Evolutionary conservation across 202 grass and related monocot species (phyloP).

Genomic region (Dendrocalamus latiflorus): DNA sequence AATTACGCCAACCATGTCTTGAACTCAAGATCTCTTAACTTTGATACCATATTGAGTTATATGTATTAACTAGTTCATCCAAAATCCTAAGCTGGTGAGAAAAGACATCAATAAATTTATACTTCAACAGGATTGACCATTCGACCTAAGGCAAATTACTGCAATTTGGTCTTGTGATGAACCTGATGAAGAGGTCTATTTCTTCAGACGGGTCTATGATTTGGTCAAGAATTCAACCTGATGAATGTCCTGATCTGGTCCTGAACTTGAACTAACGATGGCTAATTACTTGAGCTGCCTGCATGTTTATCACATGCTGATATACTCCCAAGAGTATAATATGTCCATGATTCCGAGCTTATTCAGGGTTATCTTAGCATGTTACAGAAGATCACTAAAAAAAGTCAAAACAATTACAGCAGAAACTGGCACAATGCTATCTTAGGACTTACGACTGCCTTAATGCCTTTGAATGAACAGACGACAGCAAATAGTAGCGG

Average conservation of each 20-base stretch:
- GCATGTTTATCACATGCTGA: neutral
- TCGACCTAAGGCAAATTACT: neutral
- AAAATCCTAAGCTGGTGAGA: too few relatives aligned
- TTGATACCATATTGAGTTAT: too few relatives aligned
- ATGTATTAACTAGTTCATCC: too few relatives aligned
- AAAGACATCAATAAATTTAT: too few relatives aligned
- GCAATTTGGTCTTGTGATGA: neutral
- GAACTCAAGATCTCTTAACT: too few relatives aligned
- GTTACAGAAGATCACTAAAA: neutral
- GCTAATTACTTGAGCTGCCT: neutral
- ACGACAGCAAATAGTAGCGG: neutral
- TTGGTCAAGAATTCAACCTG: constrained; percentile 10
- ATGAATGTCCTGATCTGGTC: neutral
- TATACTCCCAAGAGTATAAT: neutral
- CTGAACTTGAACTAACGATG: neutral
- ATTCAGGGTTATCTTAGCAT: neutral
- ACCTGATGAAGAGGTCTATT: neutral
- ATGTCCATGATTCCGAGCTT: neutral
- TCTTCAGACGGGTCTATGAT: neutral
- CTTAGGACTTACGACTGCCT: neutral
- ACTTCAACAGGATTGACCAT: neutral
- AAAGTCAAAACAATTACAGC: neutral
- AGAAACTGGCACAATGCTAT: neutral
- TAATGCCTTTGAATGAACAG: neutral
- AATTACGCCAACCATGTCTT: too few relatives aligned